Percentiles rank a stretch among this genome's conserved stretches.
phyloP scores from a whole-genome alignment of 768 basidiomycete species.

The Rhodotorula sphaerocarpa region DNA sequence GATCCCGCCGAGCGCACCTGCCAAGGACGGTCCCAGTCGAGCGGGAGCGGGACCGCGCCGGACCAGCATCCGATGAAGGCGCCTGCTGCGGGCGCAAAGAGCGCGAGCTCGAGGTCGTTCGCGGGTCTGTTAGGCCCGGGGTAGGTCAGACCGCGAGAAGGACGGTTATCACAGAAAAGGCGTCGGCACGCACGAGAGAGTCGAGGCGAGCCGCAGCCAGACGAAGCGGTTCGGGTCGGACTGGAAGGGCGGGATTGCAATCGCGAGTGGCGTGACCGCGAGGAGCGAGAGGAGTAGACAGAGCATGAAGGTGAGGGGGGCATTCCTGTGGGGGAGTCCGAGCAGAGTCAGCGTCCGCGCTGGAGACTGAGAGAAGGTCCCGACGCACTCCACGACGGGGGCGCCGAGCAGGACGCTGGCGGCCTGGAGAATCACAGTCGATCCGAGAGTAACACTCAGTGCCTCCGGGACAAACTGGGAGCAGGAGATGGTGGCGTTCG shows the following conservation, averaged over 20 bases:
- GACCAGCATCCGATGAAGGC: conserved; percentile 67
- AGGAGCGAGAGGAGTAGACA: conserved; percentile 62
- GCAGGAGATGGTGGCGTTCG: not conserved
- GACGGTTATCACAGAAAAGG: no score
- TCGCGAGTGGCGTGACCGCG: conserved; percentile 48
- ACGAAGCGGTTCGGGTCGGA: conserved; percentile 60
- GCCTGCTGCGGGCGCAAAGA: conserved; percentile 71
- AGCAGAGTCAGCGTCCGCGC: not conserved
- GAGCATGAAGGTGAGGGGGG: conserved; percentile 59
- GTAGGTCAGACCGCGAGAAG: no score
- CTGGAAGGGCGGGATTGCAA: conserved; percentile 64
- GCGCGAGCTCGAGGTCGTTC: conserved; percentile 63
- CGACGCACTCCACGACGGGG: conserved; percentile 48
- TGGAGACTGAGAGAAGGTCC: conserved; percentile 44
- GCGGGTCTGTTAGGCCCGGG: conserved; percentile 23
- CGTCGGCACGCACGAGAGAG: conserved; percentile 60
- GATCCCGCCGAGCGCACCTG: conserved; percentile 55
- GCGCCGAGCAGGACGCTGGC: conserved; percentile 66
- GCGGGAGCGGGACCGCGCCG: conserved; percentile 72
- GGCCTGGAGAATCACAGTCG: conserved; percentile 50
- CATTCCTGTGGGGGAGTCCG: conserved; percentile 46
- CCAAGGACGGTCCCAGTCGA: conserved; percentile 98
- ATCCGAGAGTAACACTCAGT: conserved; percentile 47
- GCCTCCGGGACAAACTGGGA: conserved; percentile 24
- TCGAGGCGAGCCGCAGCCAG: conserved; percentile 73